Conservation (phyloP, 495 filamentous ascomycete genomes). For the Tricharina praecox region DNA sequence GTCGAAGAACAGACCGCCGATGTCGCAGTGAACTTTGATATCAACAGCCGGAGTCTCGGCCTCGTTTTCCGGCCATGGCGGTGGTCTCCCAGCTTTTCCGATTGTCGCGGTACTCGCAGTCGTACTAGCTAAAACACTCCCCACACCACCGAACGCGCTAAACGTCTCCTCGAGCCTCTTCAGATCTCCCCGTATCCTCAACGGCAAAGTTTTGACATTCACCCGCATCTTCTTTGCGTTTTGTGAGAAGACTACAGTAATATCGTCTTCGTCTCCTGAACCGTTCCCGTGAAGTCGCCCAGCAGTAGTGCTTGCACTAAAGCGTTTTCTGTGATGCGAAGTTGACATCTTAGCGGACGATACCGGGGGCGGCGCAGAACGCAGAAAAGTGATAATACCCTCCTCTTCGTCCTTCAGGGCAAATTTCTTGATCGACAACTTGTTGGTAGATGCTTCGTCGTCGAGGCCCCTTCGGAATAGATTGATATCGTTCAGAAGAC, state of each 20-base stretch:
- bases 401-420: slow-evolving; percentile 56
- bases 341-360: slow-evolving; percentile 19
- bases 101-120: slow-evolving; percentile 54
- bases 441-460: slow-evolving; percentile 28
- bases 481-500: slow-evolving; percentile 31
- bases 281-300: slow-evolving; percentile 28
- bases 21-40: slow-evolving; percentile 54
- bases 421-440: slow-evolving; percentile 45
- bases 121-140: slow-evolving; percentile 73
- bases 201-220: slow-evolving; percentile 64
- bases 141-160: slow-evolving; percentile 77
- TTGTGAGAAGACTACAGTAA: slow-evolving; percentile 43
- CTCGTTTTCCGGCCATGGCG: slow-evolving; percentile 32
- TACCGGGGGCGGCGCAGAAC: neutral
- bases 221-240: slow-evolving; percentile 37
- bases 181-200: slow-evolving; percentile 62
- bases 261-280: slow-evolving; percentile 31
- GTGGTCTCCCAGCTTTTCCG: slow-evolving; percentile 28
- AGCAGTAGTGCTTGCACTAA: slow-evolving; percentile 28
- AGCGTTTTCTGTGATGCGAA: slow-evolving; percentile 52
- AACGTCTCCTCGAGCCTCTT: slow-evolving; percentile 72
- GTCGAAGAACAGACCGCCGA: slow-evolving; percentile 59
- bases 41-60: slow-evolving; percentile 25
- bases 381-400: slow-evolving; percentile 56
- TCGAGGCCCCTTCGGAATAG: slow-evolving; percentile 26